phyloP scores from a whole-genome alignment of 495 filamentous ascomycete species.

The Aspergillus ellipticus region DNA sequence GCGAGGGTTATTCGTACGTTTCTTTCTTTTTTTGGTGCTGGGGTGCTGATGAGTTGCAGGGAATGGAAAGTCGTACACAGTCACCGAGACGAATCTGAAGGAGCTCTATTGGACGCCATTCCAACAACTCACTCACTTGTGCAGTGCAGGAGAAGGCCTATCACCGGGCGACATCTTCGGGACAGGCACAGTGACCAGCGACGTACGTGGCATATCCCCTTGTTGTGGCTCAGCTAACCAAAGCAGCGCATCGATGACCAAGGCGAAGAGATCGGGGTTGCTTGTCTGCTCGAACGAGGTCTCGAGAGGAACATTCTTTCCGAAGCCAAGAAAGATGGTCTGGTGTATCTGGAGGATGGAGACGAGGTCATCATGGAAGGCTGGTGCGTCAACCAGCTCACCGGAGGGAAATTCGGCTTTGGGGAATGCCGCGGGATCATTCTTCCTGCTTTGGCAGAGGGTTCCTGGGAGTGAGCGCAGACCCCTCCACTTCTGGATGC shows the following conservation, averaged over 20 bases:
- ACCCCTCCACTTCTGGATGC: no score
- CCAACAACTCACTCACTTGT: constrained; percentile 22
- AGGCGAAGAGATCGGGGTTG: constrained; percentile 16
- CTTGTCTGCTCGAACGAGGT: constrained; percentile 20
- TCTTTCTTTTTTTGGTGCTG: neutral
- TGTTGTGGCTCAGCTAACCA: neutral
- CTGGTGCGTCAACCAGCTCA: constrained; percentile 17
- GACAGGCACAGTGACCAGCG: constrained; percentile 23
- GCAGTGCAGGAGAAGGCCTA: constrained; percentile 18
- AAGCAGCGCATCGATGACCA: constrained; percentile 9
- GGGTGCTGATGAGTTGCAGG: constrained; percentile 4
- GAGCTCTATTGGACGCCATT: constrained; percentile 26
- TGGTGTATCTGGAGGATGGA: constrained; percentile 21
- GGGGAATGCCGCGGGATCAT: constrained; percentile 20
- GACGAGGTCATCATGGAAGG: constrained; percentile 26
- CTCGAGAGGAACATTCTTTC: constrained; percentile 8
- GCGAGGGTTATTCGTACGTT: constrained; percentile 21
- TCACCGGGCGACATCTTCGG: constrained; percentile 24
- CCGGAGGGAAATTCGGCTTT: constrained; percentile 16
- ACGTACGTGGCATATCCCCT: constrained; percentile 4
- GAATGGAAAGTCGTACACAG: constrained; percentile 17
- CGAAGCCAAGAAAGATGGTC: neutral
- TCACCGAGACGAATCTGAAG: constrained; percentile 22
- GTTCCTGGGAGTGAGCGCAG: neutral
- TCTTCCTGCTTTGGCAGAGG: constrained; percentile 12